Conservation (phyloP, 176 grass and related monocot species). For the Oryza rufipogon region DNA sequence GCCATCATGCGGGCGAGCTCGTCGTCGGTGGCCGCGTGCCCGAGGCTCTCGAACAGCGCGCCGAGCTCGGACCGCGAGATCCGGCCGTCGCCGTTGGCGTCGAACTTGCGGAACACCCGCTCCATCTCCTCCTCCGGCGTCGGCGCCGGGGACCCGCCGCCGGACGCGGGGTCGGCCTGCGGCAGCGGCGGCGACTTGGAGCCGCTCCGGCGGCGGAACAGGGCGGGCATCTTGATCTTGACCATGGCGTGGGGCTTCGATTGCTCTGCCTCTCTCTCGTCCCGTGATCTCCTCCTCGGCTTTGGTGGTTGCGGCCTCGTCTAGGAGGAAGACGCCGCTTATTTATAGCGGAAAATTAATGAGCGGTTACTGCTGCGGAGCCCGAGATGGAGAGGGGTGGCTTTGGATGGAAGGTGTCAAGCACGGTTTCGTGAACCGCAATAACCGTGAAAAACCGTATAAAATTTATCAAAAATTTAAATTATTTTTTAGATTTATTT, state of each 20-base stretch:
- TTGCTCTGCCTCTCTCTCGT: too few species aligned
- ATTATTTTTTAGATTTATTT: too few species aligned
- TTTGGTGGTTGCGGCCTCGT: not conserved
- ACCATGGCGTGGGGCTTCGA: conserved; percentile 51
- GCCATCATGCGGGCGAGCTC: conserved; percentile 89
- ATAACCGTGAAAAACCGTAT: too few species aligned
- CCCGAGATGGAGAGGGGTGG: too few species aligned
- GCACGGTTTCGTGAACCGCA: too few species aligned
- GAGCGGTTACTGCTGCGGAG: too few species aligned
- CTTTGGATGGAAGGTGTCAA: too few species aligned
- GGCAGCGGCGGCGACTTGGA: conserved; percentile 47
- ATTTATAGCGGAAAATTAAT: not conserved
- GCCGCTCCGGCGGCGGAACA: conserved; percentile 62
- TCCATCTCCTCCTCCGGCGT: conserved; percentile 65
- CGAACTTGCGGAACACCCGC: conserved; percentile 88
- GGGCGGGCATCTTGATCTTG: conserved; percentile 75
- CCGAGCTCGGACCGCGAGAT: conserved; percentile 85
- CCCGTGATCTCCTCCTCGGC: not conserved
- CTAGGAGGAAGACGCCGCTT: not conserved
- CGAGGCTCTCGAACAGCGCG: conserved; percentile 69
- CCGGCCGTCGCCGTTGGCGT: conserved; percentile 87
- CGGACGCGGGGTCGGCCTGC: not conserved
- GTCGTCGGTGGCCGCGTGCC: conserved; percentile 62
- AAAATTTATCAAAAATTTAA: too few species aligned
- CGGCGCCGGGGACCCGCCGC: not conserved